Evolutionary conservation across 768 basidiomycete genomes (phyloP), one percentile per base, ranked within the genome.

Genomic region (Pleurotus giganteus): DNA sequence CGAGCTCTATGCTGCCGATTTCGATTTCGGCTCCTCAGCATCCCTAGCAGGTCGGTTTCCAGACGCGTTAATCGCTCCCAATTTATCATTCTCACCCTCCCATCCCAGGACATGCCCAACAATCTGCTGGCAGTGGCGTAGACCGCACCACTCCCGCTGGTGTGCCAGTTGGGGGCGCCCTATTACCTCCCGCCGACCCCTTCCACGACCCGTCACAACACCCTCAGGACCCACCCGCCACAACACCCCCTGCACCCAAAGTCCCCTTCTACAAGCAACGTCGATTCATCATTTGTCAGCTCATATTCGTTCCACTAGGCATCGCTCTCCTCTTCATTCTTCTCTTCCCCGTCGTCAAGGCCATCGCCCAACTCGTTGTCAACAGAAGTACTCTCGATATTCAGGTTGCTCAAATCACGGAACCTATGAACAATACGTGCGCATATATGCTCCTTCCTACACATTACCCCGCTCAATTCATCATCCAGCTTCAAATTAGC

Each of bases 291-390:
- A 77, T 87, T 57, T 74, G 78, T 26, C 73, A 74, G 50, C 63
- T 82, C 57, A 73, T 87, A 26, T 61, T 74, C 3, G 67, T 76
- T 15, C 75, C 79, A 4, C 61, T 88, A 13, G 80, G 72, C 31
- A 86, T 89, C 51, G 83, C 76, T 13, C 64, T 88, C 32, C 66
- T 89, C 17, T 89, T 89, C 67, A 79, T 89, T 57, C 44, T 88
- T 9, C 66, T 89, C 21, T 89, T 81, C 65, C 87, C 87, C 4
- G 83, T 89, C 53, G 73, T 89, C 54, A 77, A 69, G 47, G 86
- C 86, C 42, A 85, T 88, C 58, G 76, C 80, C 17, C 85, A 86
- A 58, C 74, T 83, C 37, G 79, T 89, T 36, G 77, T 89, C 13
- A 81, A 86, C 54, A 72, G 74, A 32, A 69, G 80, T 29, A 74